Conservation (phyloP, 768 basidiomycete genomes). For the Amanita rimosa region DNA sequence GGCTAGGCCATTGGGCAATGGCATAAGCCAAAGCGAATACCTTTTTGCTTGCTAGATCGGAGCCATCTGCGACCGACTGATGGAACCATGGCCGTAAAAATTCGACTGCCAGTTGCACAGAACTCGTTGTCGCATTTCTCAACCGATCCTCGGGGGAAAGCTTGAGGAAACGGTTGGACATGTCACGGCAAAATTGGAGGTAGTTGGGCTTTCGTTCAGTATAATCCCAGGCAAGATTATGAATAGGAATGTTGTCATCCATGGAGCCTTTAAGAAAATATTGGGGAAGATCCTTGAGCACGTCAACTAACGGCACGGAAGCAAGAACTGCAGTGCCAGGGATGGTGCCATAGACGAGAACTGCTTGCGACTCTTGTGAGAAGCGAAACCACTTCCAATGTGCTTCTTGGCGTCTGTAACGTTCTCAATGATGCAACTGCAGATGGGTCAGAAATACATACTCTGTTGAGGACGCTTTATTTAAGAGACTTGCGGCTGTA, state of each 20-base stretch:
- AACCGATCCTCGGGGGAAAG: conserved; percentile 44
- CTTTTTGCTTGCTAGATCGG: conserved; percentile 21
- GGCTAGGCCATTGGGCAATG: conserved; percentile 57
- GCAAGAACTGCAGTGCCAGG: conserved; percentile 55
- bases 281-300: conserved; percentile 60
- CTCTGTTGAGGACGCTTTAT: conserved; percentile 39
- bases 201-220: conserved; percentile 48
- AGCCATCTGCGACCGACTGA: conserved; percentile 26
- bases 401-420: conserved; percentile 40
- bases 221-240: conserved; percentile 40
- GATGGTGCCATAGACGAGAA: conserved; percentile 60
- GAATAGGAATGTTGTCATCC: conserved; percentile 16
- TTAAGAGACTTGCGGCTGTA: conserved; percentile 57
- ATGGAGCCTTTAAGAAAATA: conserved; percentile 37
- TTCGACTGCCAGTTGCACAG: conserved; percentile 55
- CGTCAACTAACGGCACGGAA: conserved; percentile 54
- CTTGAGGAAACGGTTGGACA: conserved; percentile 50
- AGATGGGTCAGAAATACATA: conserved; percentile 23
- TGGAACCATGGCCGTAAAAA: conserved; percentile 68
- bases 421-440: conserved; percentile 2
- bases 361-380: conserved; percentile 66
- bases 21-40: conserved; percentile 31
- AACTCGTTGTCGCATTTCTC: conserved; percentile 55
- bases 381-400: conserved; percentile 73
- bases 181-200: conserved; percentile 60